Evolutionary conservation across 345 rosid genomes (phyloP).

Genomic region (Carallia pectinifolia): DNA sequence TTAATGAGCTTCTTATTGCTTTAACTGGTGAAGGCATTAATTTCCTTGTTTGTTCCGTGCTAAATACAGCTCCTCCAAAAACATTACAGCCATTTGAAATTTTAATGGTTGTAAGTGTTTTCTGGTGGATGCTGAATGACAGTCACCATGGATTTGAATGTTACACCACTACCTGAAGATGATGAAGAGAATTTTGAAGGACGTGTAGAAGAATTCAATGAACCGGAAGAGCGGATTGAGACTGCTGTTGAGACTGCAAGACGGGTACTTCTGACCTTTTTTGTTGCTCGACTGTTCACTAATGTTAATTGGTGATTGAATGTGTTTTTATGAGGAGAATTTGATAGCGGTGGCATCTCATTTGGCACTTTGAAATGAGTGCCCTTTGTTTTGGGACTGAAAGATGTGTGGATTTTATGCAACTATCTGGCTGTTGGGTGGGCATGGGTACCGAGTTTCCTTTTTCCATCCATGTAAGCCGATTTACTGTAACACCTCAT

Average conservation of each 20-base stretch:
- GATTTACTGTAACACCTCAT: too few species aligned
- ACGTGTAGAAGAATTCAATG: conserved; percentile 39
- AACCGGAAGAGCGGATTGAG: conserved; percentile 54
- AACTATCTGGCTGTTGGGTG: too few species aligned
- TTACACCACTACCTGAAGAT: conserved; percentile 65
- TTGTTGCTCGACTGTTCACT: neutral
- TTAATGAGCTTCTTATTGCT: neutral
- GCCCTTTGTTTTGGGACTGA: too few species aligned
- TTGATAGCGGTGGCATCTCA: neutral
- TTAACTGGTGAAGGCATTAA: conserved; percentile 6
- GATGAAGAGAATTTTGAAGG: conserved; percentile 62
- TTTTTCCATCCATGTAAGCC: too few species aligned
- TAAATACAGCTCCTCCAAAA: neutral
- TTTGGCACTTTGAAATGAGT: too few species aligned
- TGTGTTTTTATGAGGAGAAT: neutral
- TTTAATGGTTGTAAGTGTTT: conserved; percentile 31
- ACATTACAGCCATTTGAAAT: neutral
- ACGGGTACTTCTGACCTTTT: conserved; percentile 44
- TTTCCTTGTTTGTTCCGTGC: neutral
- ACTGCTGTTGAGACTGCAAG: conserved; percentile 63
- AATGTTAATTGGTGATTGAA: neutral
- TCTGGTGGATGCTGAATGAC: conserved; percentile 51
- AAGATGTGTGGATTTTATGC: too few species aligned
- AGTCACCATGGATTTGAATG: conserved; percentile 80
- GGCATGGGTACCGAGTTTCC: too few species aligned